Conservation (phyloP, 345 rosid species). For the Arabidopsis thaliana region DNA sequence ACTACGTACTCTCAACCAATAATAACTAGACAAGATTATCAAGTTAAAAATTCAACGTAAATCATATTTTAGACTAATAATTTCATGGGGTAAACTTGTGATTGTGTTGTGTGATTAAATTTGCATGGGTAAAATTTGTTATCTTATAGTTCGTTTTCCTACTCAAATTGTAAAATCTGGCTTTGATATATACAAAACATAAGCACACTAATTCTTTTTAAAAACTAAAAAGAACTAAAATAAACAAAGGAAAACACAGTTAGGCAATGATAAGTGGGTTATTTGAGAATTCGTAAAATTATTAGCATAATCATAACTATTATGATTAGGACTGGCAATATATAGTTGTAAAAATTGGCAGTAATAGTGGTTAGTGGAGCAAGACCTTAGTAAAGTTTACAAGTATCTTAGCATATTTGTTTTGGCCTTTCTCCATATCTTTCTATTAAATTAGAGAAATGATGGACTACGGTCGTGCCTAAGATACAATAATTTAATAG, state of each 20-base stretch:
- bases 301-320: conserved; percentile 3
- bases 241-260: not conserved
- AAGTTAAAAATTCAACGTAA: not conserved
- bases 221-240: not conserved
- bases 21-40: not conserved
- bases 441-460: conserved; percentile 15
- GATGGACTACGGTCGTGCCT: conserved; percentile 7
- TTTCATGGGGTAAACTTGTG: not conserved
- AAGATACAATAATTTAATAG: too few relatives aligned
- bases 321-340: conserved; percentile 21
- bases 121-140: not conserved
- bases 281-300: conserved; percentile 15
- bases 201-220: not conserved
- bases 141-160: not conserved
- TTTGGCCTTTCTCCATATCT: conserved; percentile 14
- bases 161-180: conserved; percentile 1
- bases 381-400: conserved; percentile 41
- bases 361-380: conserved; percentile 62
- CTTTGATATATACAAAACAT: not conserved
- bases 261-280: conserved; percentile 24
- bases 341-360: conserved; percentile 44
- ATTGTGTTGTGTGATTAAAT: conserved; percentile 5
- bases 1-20: conserved; percentile 17
- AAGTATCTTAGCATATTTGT: conserved; percentile 50
- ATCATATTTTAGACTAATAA: not conserved